Percentiles rank a stretch among this genome's conserved stretches.
Evolutionary conservation across 495 filamentous ascomycete genomes (phyloP).

Genomic region (Cercophora newfieldiana): DNA sequence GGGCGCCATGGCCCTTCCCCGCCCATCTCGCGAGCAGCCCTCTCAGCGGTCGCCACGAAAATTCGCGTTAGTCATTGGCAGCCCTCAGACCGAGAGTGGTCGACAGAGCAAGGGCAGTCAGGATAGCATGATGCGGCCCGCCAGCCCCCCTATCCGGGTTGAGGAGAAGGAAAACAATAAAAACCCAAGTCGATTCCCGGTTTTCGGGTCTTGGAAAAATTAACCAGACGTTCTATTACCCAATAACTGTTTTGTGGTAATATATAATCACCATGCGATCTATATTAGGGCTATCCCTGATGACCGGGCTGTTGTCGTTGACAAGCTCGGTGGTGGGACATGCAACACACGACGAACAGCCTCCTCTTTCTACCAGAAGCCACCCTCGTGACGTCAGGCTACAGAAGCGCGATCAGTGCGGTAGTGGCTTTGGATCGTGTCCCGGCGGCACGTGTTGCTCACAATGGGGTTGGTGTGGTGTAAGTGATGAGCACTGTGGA

Average conservation of each 20-base stretch:
- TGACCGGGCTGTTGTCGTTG: background rate
- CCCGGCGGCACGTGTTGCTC: constrained; percentile 31
- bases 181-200: background rate
- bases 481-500: constrained; percentile 45
- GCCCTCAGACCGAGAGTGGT: too few relatives aligned
- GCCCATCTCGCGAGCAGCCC: background rate
- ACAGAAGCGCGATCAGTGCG: constrained; percentile 22
- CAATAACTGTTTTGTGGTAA: background rate
- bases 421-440: constrained; percentile 20
- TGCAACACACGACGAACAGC: background rate
- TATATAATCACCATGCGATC: background rate
- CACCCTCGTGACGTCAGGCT: background rate
- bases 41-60: background rate
- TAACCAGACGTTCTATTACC: background rate
- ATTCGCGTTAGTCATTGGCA: background rate
- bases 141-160: background rate
- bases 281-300: background rate
- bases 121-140: background rate
- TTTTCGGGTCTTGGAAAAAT: background rate
- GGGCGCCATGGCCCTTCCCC: background rate
- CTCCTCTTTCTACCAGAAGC: background rate
- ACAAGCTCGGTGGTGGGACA: background rate
- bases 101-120: background rate
- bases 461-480: constrained; percentile 46
- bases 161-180: background rate